Percentiles rank a stretch among this genome's conserved stretches.
Conservation (phyloP, 2,329 filamentous ascomycete genomes). For the Sclerotinia spermophila region DNA sequence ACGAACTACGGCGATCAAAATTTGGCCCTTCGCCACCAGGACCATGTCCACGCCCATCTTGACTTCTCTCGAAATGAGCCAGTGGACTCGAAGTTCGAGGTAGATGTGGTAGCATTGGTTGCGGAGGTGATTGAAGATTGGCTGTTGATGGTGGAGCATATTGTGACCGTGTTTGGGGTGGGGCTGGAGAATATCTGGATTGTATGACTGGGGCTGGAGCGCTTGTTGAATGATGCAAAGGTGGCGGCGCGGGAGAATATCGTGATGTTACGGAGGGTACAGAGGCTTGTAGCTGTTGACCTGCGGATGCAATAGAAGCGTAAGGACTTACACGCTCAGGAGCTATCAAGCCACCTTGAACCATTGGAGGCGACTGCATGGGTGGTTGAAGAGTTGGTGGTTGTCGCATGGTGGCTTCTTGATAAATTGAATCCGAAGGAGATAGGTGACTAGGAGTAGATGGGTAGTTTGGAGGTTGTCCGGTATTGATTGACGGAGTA, state of each 20-base stretch:
- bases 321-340: constrained; percentile 37
- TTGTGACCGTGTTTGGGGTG: constrained; percentile 26
- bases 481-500: constrained; percentile 20
- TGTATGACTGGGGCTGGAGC: constrained; percentile 38
- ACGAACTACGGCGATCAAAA: constrained; percentile 50
- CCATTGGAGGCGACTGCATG: constrained; percentile 22
- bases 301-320: constrained; percentile 30
- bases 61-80: constrained; percentile 54
- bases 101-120: constrained; percentile 49
- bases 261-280: constrained; percentile 42
- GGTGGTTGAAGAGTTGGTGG: constrained; percentile 23
- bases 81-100: constrained; percentile 64
- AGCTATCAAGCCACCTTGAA: constrained; percentile 31
- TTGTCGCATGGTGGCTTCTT: constrained; percentile 10
- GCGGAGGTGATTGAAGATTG: constrained; percentile 42
- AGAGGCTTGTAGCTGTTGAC: constrained; percentile 16
- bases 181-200: constrained; percentile 43
- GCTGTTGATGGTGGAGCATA: constrained; percentile 33
- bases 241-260: constrained; percentile 58
- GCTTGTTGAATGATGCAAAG: constrained; percentile 42
- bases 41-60: constrained; percentile 28
- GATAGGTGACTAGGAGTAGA: constrained; percentile 13
- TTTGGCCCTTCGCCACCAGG: constrained; percentile 40
- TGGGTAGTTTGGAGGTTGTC: constrained; percentile 15
- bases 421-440: constrained; percentile 1